A percentile compares a stretch with the other conserved stretches of the same genome.
phyloP scores from a whole-genome alignment of 2,329 filamentous ascomycete genomes.

The Dactylellina cionopaga region DNA sequence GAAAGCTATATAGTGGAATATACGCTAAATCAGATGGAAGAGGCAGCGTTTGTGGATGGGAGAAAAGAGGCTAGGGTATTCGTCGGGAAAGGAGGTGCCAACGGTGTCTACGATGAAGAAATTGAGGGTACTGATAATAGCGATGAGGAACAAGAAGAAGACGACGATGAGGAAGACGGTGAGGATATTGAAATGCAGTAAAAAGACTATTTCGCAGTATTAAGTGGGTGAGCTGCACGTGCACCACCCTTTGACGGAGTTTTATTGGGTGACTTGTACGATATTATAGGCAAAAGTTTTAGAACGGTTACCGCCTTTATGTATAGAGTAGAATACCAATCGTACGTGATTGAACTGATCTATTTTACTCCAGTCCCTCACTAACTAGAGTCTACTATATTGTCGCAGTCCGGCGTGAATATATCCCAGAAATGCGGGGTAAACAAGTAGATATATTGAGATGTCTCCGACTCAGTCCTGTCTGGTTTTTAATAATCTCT shows the following conservation, averaged over 20 bases:
- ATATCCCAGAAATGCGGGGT: not conserved
- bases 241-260: conserved; percentile 22
- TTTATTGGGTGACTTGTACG: conserved; percentile 29
- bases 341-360: not conserved
- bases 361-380: conserved; percentile 13
- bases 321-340: conserved; percentile 27
- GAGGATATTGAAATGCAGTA: conserved; percentile 37
- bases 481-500: conserved; percentile 96
- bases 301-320: conserved; percentile 21
- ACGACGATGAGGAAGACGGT: conserved; percentile 11
- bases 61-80: conserved; percentile 21
- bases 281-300: conserved; percentile 41
- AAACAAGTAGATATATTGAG: not conserved
- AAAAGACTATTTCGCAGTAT: not conserved
- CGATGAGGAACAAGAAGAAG: conserved; percentile 16
- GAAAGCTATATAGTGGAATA: conserved; percentile 96
- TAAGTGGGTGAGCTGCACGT: not conserved
- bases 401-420: not conserved
- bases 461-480: conserved; percentile 75
- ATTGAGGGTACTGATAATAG: not conserved
- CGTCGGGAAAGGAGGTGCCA: conserved; percentile 15
- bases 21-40: conserved; percentile 65
- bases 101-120: conserved; percentile 17
- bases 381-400: conserved; percentile 7
- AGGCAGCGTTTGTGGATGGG: conserved; percentile 54